These are phyloP conservation scores for Parsonsia alboflavescens DNA, from an alignment of 257 asterid species.

Conservation along the genomic window DNA sequence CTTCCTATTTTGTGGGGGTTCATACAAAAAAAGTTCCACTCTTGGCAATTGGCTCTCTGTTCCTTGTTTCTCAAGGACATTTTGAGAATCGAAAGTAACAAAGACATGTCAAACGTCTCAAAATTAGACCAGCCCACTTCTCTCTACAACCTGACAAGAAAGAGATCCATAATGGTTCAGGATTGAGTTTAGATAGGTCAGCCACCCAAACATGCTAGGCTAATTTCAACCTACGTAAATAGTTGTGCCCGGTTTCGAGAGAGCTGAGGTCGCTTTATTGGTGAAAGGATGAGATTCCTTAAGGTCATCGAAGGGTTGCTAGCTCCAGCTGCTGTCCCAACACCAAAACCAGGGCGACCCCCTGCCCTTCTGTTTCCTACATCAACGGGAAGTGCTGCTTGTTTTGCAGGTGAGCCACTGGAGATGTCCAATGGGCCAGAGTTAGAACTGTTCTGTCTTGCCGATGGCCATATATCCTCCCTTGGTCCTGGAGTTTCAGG, in stretches of 20 bases:
- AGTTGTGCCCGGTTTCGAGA: slow-evolving; percentile 66
- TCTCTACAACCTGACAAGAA: slow-evolving; percentile 16
- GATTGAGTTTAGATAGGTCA: neutral
- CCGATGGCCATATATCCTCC: slow-evolving; percentile 75
- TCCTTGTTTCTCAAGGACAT: neutral
- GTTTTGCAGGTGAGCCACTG: slow-evolving; percentile 64
- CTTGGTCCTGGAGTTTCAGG: slow-evolving; percentile 99
- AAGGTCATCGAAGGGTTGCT: slow-evolving; percentile 76
- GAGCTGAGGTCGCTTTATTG: slow-evolving; percentile 83
- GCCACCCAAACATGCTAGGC: neutral
- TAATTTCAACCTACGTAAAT: slow-evolving; percentile 57
- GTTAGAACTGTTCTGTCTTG: slow-evolving; percentile 57
- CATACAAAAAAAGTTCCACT: neutral
- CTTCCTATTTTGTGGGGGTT: neutral
- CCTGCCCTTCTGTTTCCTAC: slow-evolving; percentile 53
- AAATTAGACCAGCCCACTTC: neutral
- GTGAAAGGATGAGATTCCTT: slow-evolving; percentile 80
- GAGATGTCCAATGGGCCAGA: slow-evolving; percentile 61
- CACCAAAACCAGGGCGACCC: slow-evolving; percentile 47
- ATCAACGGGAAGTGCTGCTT: slow-evolving; percentile 45
- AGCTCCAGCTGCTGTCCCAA: slow-evolving; percentile 46
- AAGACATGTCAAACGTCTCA: neutral
- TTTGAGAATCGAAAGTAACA: neutral
- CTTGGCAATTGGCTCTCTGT: neutral
- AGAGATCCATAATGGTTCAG: slow-evolving; percentile 1